A percentile compares a stretch with the other conserved stretches of the same genome.
Conservation (phyloP, 73 alveolate genomes). For the Stentor coeruleus region DNA sequence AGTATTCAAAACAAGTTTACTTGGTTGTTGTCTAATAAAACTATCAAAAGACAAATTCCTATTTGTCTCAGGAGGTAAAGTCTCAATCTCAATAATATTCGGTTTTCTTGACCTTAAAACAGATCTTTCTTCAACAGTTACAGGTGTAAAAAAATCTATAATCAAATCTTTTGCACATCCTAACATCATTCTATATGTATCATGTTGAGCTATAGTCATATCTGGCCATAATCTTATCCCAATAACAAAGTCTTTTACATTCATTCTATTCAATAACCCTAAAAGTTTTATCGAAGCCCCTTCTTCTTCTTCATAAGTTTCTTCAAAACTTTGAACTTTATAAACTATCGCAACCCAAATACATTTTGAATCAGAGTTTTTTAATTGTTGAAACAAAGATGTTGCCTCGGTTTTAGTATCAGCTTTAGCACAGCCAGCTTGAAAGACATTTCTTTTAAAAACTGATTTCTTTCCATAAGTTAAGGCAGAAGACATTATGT, state of each 20-base stretch:
- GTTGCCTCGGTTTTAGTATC: neutral
- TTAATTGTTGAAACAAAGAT: too few relatives aligned
- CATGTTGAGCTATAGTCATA: constrained; percentile 3
- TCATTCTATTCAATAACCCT: constrained; percentile 13
- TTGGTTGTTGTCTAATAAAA: neutral
- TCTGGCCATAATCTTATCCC: constrained; percentile 12
- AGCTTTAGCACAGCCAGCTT: neutral
- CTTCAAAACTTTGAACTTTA: neutral
- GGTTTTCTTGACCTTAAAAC: neutral
- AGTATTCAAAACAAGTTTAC: neutral
- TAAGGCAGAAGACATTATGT: neutral
- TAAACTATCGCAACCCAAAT: neutral
- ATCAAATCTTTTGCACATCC: neutral
- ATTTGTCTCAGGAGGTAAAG: neutral
- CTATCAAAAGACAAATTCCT: neutral
- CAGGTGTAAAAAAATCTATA: neutral
- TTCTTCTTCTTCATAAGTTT: constrained; percentile 1
- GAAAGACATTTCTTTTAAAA: neutral
- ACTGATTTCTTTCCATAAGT: neutral
- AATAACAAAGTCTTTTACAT: neutral
- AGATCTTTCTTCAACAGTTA: neutral
- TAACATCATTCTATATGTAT: constrained; percentile 1
- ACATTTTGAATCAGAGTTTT: neutral
- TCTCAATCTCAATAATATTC: neutral
- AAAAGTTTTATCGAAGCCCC: neutral